Conservation (phyloP, 169 alveolate species). For the Plasmodium vivax region DNA sequence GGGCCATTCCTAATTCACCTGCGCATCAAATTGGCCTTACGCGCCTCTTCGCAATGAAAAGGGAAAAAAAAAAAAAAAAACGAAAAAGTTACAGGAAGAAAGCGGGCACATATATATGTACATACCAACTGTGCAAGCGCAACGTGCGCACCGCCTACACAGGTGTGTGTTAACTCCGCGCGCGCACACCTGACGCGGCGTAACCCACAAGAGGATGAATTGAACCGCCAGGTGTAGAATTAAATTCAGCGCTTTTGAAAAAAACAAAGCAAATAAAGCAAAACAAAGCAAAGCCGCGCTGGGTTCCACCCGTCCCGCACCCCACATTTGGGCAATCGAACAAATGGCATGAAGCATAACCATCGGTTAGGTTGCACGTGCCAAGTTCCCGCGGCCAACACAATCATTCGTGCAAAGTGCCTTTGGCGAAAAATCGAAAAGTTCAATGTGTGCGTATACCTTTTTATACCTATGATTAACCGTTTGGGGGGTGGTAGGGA, state of each 20-base stretch:
- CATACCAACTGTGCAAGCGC: neutral
- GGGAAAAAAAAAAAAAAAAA: no score
- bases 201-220: neutral
- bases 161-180: neutral
- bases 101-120: neutral
- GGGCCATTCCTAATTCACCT: neutral
- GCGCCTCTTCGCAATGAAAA: neutral
- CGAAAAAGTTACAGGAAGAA: neutral
- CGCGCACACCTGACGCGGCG: neutral
- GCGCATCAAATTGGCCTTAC: neutral
- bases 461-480: no score
- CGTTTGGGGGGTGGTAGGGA: neutral
- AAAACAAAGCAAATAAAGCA: no score
- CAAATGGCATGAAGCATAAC: neutral
- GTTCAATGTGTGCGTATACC: neutral
- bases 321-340: neutral
- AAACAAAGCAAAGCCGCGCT: neutral
- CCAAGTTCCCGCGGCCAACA: neutral
- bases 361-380: neutral
- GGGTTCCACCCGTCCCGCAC: neutral
- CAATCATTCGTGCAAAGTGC: neutral
- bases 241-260: neutral
- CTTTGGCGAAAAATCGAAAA: neutral
- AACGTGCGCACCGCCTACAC: neutral
- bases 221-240: neutral